Evolutionary conservation across 1,139 yeast species (phyloP).

Genomic region (Protomyces pachydermus): DNA sequence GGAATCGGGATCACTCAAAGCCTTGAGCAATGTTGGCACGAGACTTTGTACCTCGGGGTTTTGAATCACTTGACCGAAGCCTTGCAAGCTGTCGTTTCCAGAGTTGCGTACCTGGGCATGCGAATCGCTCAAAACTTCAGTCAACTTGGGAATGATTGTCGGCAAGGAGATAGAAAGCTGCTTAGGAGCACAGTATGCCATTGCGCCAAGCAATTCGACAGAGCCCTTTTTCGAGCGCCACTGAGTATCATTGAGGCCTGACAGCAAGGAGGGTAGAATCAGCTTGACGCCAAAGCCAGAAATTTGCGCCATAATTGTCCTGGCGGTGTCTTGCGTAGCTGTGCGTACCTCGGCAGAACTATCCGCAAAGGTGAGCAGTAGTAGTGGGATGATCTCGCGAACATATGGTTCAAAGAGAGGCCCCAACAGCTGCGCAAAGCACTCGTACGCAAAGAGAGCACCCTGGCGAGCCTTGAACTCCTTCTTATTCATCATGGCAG

Average conservation of each 20-base stretch:
- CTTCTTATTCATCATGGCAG: conserved; percentile 83
- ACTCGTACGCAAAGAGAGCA: conserved; percentile 80
- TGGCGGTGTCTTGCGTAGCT: conserved; percentile 83
- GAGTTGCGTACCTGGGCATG: conserved; percentile 96
- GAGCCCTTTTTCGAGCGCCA: conserved; percentile 98
- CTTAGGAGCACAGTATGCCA: conserved; percentile 95
- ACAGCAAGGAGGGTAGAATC: conserved; percentile 83
- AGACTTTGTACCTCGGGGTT: conserved; percentile 91
- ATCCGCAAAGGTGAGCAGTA: conserved; percentile 80
- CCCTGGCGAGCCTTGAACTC: conserved; percentile 74
- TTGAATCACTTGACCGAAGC: conserved; percentile 94
- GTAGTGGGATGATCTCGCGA: conserved; percentile 75
- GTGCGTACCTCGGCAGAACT: conserved; percentile 75
- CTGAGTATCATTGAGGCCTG: conserved; percentile 77
- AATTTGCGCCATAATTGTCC: conserved; percentile 82
- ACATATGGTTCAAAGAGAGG: conserved; percentile 88
- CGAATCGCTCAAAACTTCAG: conserved; percentile 86
- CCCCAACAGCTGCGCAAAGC: conserved; percentile 70
- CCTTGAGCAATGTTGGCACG: conserved; percentile 84
- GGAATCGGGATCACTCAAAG: conserved; percentile 92
- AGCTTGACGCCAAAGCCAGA: conserved; percentile 89
- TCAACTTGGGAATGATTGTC: conserved; percentile 90
- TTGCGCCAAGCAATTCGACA: conserved; percentile 89
- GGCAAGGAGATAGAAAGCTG: conserved; percentile 87
- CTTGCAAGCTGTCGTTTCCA: conserved; percentile 79